Percentiles rank a stretch among this genome's conserved stretches.
phyloP scores from a whole-genome alignment of 352 stramenopile species.

The Globisporangium okanoganense region DNA sequence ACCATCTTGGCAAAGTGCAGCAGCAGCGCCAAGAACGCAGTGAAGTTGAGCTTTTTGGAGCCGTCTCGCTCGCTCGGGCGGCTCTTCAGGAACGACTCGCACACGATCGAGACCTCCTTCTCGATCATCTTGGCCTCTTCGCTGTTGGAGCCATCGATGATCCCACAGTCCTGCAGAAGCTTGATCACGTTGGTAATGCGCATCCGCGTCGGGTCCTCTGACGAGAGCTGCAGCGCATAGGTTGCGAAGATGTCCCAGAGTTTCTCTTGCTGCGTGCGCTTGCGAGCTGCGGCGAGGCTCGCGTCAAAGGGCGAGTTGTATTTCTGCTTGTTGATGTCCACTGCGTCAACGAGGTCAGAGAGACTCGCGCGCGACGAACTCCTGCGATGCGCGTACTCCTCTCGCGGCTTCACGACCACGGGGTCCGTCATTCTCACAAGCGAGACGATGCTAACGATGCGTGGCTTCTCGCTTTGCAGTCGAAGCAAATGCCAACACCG shows the following conservation, averaged over 20 bases:
- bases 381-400: conserved; percentile 5
- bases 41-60: conserved; percentile 68
- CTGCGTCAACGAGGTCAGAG: not conserved
- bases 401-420: conserved; percentile 10
- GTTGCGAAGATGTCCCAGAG: conserved; percentile 79
- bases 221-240: conserved; percentile 74
- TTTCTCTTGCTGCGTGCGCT: conserved; percentile 61
- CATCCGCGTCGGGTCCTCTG: conserved; percentile 71
- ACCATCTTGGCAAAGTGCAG: conserved; percentile 72
- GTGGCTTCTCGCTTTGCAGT: too few relatives aligned
- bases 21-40: conserved; percentile 61
- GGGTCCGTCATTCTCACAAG: conserved; percentile 6
- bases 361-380: conserved; percentile 2
- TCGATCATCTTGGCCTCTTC: conserved; percentile 63
- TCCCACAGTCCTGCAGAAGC: conserved; percentile 71
- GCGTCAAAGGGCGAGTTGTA: conserved; percentile 66
- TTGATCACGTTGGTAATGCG: conserved; percentile 63
- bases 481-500: too few relatives aligned
- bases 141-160: conserved; percentile 51
- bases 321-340: conserved; percentile 30
- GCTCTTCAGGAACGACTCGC: conserved; percentile 60
- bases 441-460: not conserved
- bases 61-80: conserved; percentile 56
- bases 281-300: conserved; percentile 45
- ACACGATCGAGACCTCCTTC: conserved; percentile 73